Percentiles rank a stretch among this genome's conserved stretches.
Evolutionary conservation across 2,329 filamentous ascomycete genomes (phyloP).

Genomic region (Chaetothyriales sp.): DNA sequence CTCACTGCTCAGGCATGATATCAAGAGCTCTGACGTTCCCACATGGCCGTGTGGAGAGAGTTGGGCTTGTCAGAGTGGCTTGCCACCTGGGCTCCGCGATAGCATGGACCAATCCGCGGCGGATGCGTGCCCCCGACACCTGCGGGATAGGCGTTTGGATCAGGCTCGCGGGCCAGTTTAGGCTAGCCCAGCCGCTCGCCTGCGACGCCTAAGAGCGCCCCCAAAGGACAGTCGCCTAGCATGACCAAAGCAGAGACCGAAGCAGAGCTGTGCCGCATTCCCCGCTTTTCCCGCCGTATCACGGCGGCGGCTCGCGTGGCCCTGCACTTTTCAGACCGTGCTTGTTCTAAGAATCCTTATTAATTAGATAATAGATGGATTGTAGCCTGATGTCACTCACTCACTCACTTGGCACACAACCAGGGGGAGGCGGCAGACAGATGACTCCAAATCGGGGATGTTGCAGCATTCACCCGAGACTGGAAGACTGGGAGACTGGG

Average conservation of each 20-base stretch:
- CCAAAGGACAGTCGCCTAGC: background rate
- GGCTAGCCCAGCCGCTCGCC: background rate
- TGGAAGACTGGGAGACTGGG: too few relatives aligned
- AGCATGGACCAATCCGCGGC: background rate
- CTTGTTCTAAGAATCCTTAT: background rate
- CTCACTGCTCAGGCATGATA: background rate
- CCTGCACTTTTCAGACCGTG: background rate
- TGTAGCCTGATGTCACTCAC: background rate
- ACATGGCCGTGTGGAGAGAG: background rate
- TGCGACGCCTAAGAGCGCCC: background rate
- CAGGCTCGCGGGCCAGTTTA: background rate
- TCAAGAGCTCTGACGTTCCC: background rate
- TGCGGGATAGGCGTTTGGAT: background rate
- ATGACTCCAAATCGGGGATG: too few relatives aligned
- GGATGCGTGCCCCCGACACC: too few relatives aligned
- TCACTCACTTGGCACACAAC: too few relatives aligned
- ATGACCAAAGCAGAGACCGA: background rate
- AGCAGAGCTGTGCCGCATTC: background rate
- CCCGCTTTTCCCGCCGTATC: background rate
- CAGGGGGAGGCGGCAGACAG: too few relatives aligned
- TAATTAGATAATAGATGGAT: background rate
- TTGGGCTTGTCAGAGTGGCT: background rate
- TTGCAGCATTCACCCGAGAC: too few relatives aligned
- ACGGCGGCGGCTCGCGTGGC: background rate
- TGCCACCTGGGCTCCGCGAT: background rate